Base-by-base conservation (phyloP, 805 yeast species). In the Saturnispora hagleri region DNA sequence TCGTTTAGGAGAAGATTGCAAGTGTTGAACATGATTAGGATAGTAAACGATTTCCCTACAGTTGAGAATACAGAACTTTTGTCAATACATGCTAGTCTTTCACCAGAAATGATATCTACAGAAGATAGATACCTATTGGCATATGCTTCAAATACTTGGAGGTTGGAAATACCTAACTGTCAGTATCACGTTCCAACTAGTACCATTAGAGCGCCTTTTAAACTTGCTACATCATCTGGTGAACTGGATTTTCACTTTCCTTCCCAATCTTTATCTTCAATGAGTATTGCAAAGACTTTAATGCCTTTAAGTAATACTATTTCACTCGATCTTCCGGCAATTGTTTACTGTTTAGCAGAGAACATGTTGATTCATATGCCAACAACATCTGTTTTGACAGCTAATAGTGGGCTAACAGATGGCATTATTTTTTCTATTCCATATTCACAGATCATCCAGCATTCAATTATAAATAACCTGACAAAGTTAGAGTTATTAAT, bases 41-140 rank as follows among this genome's bases (percentile, higher is more conserved):
- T 51, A 40, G 54, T 58, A 6, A 27, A 49, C n/a, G 58, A 58
- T 46, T 54, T 59, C 10, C 69, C 69, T 2, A 60, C 68, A 3
- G 52, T 62, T 15, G 69, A 65, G 44, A 65, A 64, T 52, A 59
- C 68, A 15, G 65, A 65, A 26, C 55, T 58, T 3, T 53, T 60
- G 17, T 43, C 61, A 2, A 52, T 54, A 2, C 63, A 57, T 48
- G 57, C 57, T 15, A 53, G 57, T 20, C 58, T 63, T 7, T 56
- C 63, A 1, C 69, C 69, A 18, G 61, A 58, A 43, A 48, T 54
- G 26, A 60, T 53, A 40, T 47, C 55, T 12, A 50, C 53, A n/a
- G 50, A 49, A 15, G 62, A 60, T 27, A 52, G 51, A 15, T 48
- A 51, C 31, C 24, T 60, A 12, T 17, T 60, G 15, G 44, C 54